Evolutionary conservation across 1,284 basidiomycete genomes (phyloP), one percentile per base, ranked within the genome.

Genomic region (Rhizoctonia solani): DNA sequence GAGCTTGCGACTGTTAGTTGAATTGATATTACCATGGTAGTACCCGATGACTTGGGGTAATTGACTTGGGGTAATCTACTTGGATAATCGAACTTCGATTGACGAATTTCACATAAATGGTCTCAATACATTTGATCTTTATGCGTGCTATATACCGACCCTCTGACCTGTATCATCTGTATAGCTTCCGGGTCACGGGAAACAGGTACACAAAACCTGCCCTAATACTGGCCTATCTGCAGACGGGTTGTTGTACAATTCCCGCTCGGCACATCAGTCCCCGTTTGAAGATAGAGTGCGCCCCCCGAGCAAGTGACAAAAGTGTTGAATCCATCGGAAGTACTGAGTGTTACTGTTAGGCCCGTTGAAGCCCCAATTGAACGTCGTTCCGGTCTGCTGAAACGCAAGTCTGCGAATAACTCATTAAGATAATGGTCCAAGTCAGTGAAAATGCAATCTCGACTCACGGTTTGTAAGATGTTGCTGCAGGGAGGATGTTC

Each of bases 401-500:
- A 61, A 61, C 8, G 56, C 5, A 21, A 61, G 44, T 4, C 56
- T 61, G n/a, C 41, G n/a, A n/a, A n/a, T 47, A 16, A 27, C 8
- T 30, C 3, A 6, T 37, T 39, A n/a, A 58, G 13, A 21, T 25
- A 55, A 14, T 44, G 16, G 5, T 5, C 23, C 25, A n/a, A 8
- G 13, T 8, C 30, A 44, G 23, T 9, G 41, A 27, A 29, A 3
- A 29, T 11, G 19, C n/a, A 16, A 8, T 39, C 9, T n/a, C 14
- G 23, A 58, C 56, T 34, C 25, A 61, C 56, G 56, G 56, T n/a
- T 61, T 61, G 29, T 61, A 61, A 30, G 56, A 61, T 16, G 44
- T 49, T 16, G 3, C 23, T 49, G 56, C 44, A 11, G 47, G 44
- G 14, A n/a, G 27, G 19, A 61, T 44, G 25, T 61, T 61, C 30